phyloP scores from a whole-genome alignment of 805 yeast genomes.

The Kodamaea kakaduensis region DNA sequence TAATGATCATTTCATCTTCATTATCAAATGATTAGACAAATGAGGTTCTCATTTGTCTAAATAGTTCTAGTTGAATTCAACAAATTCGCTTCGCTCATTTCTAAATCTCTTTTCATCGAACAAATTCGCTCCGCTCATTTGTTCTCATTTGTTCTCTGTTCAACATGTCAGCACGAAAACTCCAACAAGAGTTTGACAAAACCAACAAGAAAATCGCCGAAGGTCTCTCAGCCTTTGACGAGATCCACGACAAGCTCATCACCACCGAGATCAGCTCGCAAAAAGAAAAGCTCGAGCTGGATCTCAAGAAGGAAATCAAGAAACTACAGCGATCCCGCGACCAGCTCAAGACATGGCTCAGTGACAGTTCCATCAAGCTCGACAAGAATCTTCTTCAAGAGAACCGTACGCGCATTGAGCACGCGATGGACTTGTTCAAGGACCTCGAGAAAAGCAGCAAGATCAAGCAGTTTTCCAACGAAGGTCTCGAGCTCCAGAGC shows the following conservation, averaged over 20 bases:
- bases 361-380: slow-evolving; percentile 87
- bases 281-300: slow-evolving; percentile 89
- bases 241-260: slow-evolving; percentile 78
- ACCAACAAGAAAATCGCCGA: slow-evolving; percentile 87
- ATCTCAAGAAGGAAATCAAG: slow-evolving; percentile 90
- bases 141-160: neutral
- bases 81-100: too few species aligned
- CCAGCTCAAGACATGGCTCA: slow-evolving; percentile 92
- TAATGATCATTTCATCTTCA: too few species aligned
- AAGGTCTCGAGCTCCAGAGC: slow-evolving; percentile 73
- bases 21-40: too few species aligned
- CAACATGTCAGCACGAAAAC: slow-evolving; percentile 41
- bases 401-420: slow-evolving; percentile 67
- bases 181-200: slow-evolving; percentile 80
- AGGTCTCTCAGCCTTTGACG: slow-evolving; percentile 83
- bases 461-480: slow-evolving; percentile 90
- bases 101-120: too few species aligned
- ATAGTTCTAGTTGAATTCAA: too few species aligned
- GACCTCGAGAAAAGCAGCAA: slow-evolving; percentile 90
- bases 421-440: slow-evolving; percentile 95
- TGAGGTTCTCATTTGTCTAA: too few species aligned
- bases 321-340: slow-evolving; percentile 90
- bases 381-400: slow-evolving; percentile 45
- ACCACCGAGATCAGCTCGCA: slow-evolving; percentile 79
- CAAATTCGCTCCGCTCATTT: too few species aligned